A percentile compares a stretch with the other conserved stretches of the same genome.
These are phyloP conservation scores for Ophiocordyceps camponoti-leonardi DNA, from an alignment of 2,329 filamentous ascomycete genomes.

Conservation along the genomic window DNA sequence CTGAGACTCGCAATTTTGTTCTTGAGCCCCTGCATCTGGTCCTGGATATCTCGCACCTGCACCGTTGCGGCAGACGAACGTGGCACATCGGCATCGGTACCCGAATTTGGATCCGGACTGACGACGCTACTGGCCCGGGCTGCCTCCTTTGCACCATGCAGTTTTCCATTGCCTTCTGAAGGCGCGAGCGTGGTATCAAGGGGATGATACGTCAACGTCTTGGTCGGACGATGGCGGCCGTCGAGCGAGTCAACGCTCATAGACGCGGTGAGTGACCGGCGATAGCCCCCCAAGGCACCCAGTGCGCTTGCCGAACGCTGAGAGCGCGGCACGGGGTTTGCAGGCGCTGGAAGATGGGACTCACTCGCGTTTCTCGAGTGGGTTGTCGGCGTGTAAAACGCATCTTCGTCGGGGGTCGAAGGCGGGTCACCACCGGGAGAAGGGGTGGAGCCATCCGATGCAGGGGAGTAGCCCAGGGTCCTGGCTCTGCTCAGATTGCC, in stretches of 20 bases:
- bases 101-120: conserved; percentile 27
- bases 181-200: conserved; percentile 31
- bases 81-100: conserved; percentile 30
- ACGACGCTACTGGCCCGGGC: conserved; percentile 19
- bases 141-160: conserved; percentile 11
- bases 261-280: conserved; percentile 27
- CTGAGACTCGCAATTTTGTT: conserved; percentile 69
- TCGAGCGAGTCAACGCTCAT: conserved; percentile 25
- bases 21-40: conserved; percentile 73
- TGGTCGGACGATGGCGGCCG: conserved; percentile 12
- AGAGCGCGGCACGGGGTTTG: conserved; percentile 16
- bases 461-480: conserved; percentile 31
- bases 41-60: conserved; percentile 56
- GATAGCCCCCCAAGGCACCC: conserved; percentile 39
- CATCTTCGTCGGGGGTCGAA: conserved; percentile 8
- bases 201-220: conserved; percentile 19
- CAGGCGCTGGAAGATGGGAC: conserved; percentile 8
- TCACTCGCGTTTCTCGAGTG: conserved; percentile 17
- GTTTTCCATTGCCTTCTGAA: conserved; percentile 12
- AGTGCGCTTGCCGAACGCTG: conserved; percentile 49
- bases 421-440: conserved; percentile 21
- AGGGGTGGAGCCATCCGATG: conserved; percentile 33
- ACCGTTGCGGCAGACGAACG: conserved; percentile 51
- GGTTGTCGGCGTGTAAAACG: conserved; percentile 3
- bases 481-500: conserved; percentile 71